Percentiles rank a stretch among this genome's conserved stretches.
Conservation (phyloP, 2,329 filamentous ascomycete genomes). For the Alternaria tenuissima region DNA sequence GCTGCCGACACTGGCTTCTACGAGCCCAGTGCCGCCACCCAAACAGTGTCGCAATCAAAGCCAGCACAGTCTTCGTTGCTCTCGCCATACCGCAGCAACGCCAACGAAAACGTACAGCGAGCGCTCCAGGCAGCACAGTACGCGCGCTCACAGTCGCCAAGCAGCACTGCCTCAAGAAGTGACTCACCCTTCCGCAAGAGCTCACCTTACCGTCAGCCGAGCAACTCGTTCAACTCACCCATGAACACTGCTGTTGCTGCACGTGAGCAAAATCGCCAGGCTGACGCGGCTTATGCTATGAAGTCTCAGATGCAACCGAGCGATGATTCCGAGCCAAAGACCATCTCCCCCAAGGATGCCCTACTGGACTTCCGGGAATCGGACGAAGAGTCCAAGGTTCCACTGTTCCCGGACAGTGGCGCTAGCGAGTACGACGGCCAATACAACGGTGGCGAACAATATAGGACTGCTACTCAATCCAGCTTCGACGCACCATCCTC, state of each 20-base stretch:
- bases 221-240: slow-evolving; percentile 52
- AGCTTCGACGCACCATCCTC: slow-evolving; percentile 48
- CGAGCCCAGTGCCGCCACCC: slow-evolving; percentile 69
- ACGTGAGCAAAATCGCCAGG: slow-evolving; percentile 69
- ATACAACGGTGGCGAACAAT: slow-evolving; percentile 55
- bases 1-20: slow-evolving; percentile 82
- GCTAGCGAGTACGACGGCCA: slow-evolving; percentile 60
- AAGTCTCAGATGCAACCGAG: slow-evolving; percentile 50
- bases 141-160: slow-evolving; percentile 67
- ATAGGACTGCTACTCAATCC: slow-evolving; percentile 47
- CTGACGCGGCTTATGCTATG: slow-evolving; percentile 61
- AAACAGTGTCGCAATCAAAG: slow-evolving; percentile 49
- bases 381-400: slow-evolving; percentile 73
- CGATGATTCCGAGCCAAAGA: slow-evolving; percentile 67
- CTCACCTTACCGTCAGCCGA: slow-evolving; percentile 59
- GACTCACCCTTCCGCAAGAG: slow-evolving; percentile 83
- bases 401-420: slow-evolving; percentile 74
- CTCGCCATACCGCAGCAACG: slow-evolving; percentile 57
- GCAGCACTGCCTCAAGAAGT: slow-evolving; percentile 64
- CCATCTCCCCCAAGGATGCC: slow-evolving; percentile 94
- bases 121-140: slow-evolving; percentile 81
- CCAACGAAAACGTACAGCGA: slow-evolving; percentile 70
- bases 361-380: slow-evolving; percentile 82
- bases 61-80: slow-evolving; percentile 61
- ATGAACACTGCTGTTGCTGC: slow-evolving; percentile 64